Evolutionary conservation across 495 filamentous ascomycete species (phyloP), one percentile per base, ranked within the genome.

Genomic region (Neurospora discreta): DNA sequence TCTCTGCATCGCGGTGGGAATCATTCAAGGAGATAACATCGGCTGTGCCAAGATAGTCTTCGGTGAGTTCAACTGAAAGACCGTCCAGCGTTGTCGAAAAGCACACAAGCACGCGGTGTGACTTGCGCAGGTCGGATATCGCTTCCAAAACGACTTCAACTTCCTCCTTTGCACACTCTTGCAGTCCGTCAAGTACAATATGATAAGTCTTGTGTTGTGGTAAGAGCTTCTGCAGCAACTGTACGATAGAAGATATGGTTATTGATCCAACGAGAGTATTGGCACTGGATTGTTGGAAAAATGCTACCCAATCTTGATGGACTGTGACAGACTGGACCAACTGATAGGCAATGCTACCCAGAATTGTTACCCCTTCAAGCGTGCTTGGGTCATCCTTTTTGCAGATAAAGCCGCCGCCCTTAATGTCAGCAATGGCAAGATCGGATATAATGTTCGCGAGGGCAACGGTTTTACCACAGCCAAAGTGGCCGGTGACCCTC

Each of bases 401-500:
- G 36, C 71, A 72, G 36, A 72, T 69, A n/a, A 72, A 72, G 1
- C 36, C 36, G 36, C 36, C 36, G 36, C 36, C 7, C 36, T 38
- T 38, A 0, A 10, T 39, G 20, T 73, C 20, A 2, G 1, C 33
- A 15, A 58, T n/a, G 1, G 8, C 0, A 18, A 26, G 4, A 9
- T 73, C 71, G 0, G 71, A 13, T 6, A 36, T 43, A 39, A 73
- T 73, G 60, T 0, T 70, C 0, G 71, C 68, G 3, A 72, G 16
- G 13, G 41, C 71, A 9, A 72, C 71, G 0, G 71, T 72, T 41
- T 72, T 72, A 6, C 71, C 71, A 20, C 71, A 43, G 1, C 71
- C 71, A 13, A 72, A 1, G 6, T 58, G 20, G 0, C 71, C 71
- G 0, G 68, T 60, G 20, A 70, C 18, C 4, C n/a, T 1, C 1